These are phyloP conservation scores for Hyphopichia fennica DNA, from an alignment of 1,139 yeast species.

Conservation along the genomic window DNA sequence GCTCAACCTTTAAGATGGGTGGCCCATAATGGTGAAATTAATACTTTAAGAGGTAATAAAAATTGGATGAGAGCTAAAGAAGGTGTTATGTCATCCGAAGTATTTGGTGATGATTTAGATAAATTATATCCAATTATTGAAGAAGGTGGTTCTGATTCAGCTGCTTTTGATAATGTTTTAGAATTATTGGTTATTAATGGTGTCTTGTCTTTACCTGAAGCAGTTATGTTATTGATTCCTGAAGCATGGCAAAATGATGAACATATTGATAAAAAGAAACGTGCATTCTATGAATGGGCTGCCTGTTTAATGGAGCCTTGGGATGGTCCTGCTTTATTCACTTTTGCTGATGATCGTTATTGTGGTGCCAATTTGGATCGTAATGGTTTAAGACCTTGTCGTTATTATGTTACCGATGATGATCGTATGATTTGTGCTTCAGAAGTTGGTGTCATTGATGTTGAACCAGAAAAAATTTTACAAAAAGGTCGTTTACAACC, in stretches of 20 bases:
- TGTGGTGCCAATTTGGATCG: constrained; percentile 98
- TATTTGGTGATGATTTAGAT: constrained; percentile 91
- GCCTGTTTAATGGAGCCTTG: constrained; percentile 99
- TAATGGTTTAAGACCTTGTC: constrained; percentile 97
- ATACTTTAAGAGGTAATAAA: constrained; percentile 94
- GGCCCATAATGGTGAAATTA: constrained; percentile 98
- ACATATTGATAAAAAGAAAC: constrained; percentile 84
- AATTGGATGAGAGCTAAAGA: constrained; percentile 99
- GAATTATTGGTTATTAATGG: constrained; percentile 92
- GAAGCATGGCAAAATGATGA: constrained; percentile 96
- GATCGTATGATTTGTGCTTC: constrained; percentile 97
- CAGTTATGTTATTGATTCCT: constrained; percentile 95
- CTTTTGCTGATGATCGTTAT: constrained; percentile 95
- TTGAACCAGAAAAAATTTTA: constrained; percentile 77
- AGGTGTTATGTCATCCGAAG: constrained; percentile 86
- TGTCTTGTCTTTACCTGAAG: constrained; percentile 89
- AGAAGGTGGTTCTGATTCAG: constrained; percentile 99
- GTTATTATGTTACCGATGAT: constrained; percentile 92
- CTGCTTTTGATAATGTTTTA: constrained; percentile 93
- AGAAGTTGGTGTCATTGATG: constrained; percentile 94
- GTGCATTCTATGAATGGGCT: constrained; percentile 98
- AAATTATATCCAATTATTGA: constrained; percentile 92
- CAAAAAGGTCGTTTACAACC: constrained; percentile 95
- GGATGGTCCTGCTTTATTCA: constrained; percentile 98
- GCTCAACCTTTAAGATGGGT: constrained; percentile 98